These are phyloP conservation scores for Pisolithus orientalis DNA, from an alignment of 768 basidiomycete genomes.

Conservation along the genomic window DNA sequence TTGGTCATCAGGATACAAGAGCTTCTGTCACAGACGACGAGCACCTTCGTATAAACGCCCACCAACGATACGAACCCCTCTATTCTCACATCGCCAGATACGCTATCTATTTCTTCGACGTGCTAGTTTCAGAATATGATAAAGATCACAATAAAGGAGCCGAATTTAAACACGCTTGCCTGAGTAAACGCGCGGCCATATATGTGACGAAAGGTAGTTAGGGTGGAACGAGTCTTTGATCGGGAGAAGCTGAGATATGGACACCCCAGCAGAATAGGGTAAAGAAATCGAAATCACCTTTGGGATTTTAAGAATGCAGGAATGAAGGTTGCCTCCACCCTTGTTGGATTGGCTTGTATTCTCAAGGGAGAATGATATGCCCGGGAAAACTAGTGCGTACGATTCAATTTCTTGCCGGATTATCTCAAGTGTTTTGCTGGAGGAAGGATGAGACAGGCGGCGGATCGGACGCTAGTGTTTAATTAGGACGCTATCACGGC, in stretches of 20 bases:
- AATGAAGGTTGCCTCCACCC: constrained; percentile 19
- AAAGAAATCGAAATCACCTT: constrained; percentile 42
- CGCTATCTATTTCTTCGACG: constrained; percentile 55
- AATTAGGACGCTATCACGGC: constrained; percentile 1
- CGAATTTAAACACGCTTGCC: constrained; percentile 35
- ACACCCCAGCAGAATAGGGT: constrained; percentile 8
- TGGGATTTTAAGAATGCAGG: constrained; percentile 52
- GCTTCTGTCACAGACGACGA: constrained; percentile 12
- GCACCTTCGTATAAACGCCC: constrained; percentile 67
- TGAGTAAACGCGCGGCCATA: constrained; percentile 69
- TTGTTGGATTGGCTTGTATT: constrained; percentile 38
- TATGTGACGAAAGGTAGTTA: constrained; percentile 65
- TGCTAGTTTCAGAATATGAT: constrained; percentile 38
- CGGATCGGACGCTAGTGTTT: constrained; percentile 68
- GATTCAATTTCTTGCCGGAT: constrained; percentile 68
- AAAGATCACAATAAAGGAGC: constrained; percentile 4
- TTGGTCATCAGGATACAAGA: constrained; percentile 15
- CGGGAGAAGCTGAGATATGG: constrained; percentile 14
- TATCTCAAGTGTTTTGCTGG: constrained; percentile 54
- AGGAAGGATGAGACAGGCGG: constrained; percentile 59
- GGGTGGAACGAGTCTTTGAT: constrained; percentile 54
- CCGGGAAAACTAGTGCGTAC: constrained; percentile 67
- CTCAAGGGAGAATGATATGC: constrained; percentile 64
- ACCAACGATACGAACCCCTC: constrained; percentile 83
- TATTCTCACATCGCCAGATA: constrained; percentile 45